A percentile compares a stretch with the other conserved stretches of the same genome.
These are phyloP conservation scores for Hansenula anomala DNA, from an alignment of 1,139 yeast genomes.

Conservation along the genomic window DNA sequence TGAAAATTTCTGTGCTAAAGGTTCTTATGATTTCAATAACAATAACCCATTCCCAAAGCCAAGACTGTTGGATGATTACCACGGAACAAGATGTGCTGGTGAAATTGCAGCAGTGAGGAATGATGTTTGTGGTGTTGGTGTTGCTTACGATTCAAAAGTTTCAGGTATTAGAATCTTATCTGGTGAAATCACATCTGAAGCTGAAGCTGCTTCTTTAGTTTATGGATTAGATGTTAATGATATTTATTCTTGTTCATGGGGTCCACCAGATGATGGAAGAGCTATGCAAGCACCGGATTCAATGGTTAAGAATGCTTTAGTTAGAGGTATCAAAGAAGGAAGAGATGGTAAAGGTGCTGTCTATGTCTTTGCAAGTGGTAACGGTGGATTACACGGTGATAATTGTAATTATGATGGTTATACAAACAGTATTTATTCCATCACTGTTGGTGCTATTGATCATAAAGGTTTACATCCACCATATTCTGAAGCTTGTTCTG, in stretches of 20 bases:
- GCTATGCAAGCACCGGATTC: constrained; percentile 82
- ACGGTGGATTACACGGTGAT: constrained; percentile 81
- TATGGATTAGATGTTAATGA: constrained; percentile 80
- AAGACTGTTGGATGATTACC: constrained; percentile 75
- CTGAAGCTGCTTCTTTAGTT: constrained; percentile 85
- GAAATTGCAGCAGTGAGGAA: constrained; percentile 87
- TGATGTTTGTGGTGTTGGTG: constrained; percentile 90
- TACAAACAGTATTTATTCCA: constrained; percentile 91
- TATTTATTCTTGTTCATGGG: constrained; percentile 98
- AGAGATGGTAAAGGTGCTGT: constrained; percentile 78
- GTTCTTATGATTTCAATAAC: constrained; percentile 89
- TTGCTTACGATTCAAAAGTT: constrained; percentile 81
- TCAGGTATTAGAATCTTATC: constrained; percentile 89
- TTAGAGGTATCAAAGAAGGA: constrained; percentile 84
- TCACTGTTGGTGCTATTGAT: constrained; percentile 94
- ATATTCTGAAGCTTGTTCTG: constrained; percentile 91
- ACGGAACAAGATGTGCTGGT: constrained; percentile 98
- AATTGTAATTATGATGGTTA: constrained; percentile 97
- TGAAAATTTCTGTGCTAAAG: constrained; percentile 67
- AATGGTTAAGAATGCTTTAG: constrained; percentile 74
- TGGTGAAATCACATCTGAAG: constrained; percentile 73
- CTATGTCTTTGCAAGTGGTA: constrained; percentile 95
- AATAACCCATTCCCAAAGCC: constrained; percentile 77
- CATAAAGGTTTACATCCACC: constrained; percentile 78
- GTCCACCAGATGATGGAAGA: constrained; percentile 91